phyloP scores from a whole-genome alignment of 257 asterid genomes.

The Anisodus acutangulus region DNA sequence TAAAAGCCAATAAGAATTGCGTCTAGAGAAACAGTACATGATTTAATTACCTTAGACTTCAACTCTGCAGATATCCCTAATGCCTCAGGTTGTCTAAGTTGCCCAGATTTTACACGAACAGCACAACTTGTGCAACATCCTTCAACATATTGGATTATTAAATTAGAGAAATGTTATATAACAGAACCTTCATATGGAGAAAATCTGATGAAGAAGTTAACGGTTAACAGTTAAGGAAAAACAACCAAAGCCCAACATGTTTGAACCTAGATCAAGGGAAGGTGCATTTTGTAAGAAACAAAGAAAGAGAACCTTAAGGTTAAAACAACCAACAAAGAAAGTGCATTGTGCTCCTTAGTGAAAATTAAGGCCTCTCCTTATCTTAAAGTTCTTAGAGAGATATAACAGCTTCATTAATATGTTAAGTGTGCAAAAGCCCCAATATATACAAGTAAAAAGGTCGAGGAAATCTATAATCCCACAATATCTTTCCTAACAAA shows the following conservation, averaged over 20 bases:
- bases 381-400: background rate
- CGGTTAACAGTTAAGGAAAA: background rate
- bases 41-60: constrained; percentile 59
- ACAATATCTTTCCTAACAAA: background rate
- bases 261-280: background rate
- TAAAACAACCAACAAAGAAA: constrained; percentile 18
- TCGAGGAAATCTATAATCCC: background rate
- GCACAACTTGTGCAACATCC: constrained; percentile 99
- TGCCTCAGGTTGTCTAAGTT: constrained; percentile 94
- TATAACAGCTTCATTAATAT: constrained; percentile 10
- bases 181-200: background rate
- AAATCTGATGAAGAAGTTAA: constrained; percentile 2
- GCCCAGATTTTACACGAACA: constrained; percentile 89
- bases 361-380: background rate
- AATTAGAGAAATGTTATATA: constrained; percentile 9
- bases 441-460: background rate
- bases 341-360: background rate
- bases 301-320: constrained; percentile 15
- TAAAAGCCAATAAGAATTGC: background rate
- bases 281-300: constrained; percentile 15
- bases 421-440: background rate
- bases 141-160: constrained; percentile 41
- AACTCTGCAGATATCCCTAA: constrained; percentile 91
- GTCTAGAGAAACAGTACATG: background rate
- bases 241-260: background rate